A percentile compares a stretch with the other conserved stretches of the same genome.
Evolutionary conservation across 1,284 basidiomycete species (phyloP).

Genomic region (Marasmius fiardii): DNA sequence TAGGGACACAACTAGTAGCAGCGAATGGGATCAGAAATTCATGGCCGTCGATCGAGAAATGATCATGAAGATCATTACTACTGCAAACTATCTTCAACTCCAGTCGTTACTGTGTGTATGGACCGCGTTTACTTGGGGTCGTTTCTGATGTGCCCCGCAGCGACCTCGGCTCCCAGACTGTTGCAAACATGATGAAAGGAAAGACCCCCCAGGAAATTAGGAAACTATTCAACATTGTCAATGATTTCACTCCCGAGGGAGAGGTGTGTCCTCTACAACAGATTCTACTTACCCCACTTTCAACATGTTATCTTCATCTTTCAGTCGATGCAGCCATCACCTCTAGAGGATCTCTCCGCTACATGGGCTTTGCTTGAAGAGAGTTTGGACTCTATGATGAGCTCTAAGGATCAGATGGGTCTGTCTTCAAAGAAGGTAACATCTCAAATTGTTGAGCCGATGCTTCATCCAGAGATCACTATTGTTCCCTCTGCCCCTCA

Average conservation of each 20-base stretch:
- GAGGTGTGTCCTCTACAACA: conserved; percentile 69
- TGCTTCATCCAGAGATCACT: neutral
- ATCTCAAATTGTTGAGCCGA: neutral
- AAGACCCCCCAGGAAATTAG: conserved; percentile 97
- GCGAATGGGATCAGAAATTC: conserved; percentile 99
- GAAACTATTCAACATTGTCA: conserved; percentile 96
- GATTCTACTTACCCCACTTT: neutral
- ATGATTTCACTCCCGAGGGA: conserved; percentile 99
- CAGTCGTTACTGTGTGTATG: conserved; percentile 88
- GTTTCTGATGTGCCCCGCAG: conserved; percentile 37
- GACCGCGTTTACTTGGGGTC: neutral
- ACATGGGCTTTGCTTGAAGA: conserved; percentile 91
- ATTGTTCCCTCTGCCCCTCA: conserved; percentile 1
- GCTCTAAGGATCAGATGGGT: conserved; percentile 80
- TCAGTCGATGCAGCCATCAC: conserved; percentile 24
- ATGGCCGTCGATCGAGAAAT: conserved; percentile 96
- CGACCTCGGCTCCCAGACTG: conserved; percentile 99
- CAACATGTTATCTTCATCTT: conserved; percentile 8
- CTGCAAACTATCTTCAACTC: conserved; percentile 99
- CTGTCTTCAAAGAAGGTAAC: conserved; percentile 76
- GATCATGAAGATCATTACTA: conserved; percentile 99
- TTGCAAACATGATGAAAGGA: conserved; percentile 99
- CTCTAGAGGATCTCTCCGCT: conserved; percentile 61
- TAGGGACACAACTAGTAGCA: conserved; percentile 96
- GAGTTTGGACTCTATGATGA: conserved; percentile 92